Evolutionary conservation across 2,329 filamentous ascomycete genomes (phyloP).

Genomic region (Apiospora arundinis): DNA sequence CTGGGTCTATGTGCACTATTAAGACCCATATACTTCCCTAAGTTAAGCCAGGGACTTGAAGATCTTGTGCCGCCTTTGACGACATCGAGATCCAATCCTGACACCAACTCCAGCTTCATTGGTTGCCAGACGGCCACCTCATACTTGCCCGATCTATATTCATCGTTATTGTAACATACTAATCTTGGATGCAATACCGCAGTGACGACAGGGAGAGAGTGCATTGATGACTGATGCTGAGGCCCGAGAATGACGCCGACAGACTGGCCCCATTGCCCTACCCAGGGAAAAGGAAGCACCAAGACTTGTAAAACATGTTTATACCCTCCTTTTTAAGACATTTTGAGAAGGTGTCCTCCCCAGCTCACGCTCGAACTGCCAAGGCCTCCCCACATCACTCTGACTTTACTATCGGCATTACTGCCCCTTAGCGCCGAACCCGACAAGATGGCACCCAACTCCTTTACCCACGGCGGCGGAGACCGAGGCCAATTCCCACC

Average conservation of each 20-base stretch:
- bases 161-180: not conserved
- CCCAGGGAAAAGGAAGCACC: no score
- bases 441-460: not conserved
- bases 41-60: not conserved
- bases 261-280: no score
- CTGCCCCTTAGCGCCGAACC: not conserved
- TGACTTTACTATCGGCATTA: no score
- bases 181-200: not conserved
- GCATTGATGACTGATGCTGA: not conserved
- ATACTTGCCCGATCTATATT: not conserved
- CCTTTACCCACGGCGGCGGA: not conserved
- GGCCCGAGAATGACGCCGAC: not conserved
- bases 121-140: not conserved
- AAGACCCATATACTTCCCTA: not conserved
- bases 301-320: not conserved
- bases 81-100: not conserved
- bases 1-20: no score
- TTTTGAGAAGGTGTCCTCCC: not conserved
- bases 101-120: not conserved
- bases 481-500: not conserved
- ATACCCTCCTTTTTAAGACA: not conserved
- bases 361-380: not conserved
- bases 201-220: not conserved
- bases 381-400: no score
- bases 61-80: not conserved